Percentiles rank a stretch among this genome's conserved stretches.
Evolutionary conservation across 306 rosid genomes (phyloP).

Genomic region (Canavalia gladiata): DNA sequence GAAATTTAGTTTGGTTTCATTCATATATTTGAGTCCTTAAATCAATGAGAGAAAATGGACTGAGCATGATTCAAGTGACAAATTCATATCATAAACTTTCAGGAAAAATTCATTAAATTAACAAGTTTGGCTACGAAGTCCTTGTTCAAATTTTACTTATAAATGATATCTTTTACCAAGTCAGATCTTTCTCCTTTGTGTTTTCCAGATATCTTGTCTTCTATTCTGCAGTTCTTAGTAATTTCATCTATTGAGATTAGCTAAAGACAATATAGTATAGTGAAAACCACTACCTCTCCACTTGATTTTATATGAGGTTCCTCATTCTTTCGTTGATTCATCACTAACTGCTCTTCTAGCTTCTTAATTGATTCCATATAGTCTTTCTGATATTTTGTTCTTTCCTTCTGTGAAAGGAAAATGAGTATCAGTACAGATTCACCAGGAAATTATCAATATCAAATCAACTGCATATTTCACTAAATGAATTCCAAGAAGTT

Average conservation of each 20-base stretch:
- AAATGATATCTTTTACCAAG: slow-evolving; percentile 4
- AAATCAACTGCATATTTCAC: slow-evolving; percentile 38
- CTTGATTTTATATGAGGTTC: slow-evolving; percentile 50
- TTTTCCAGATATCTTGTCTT: slow-evolving; percentile 36
- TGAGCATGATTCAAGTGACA: slow-evolving; percentile 2
- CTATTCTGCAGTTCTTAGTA: slow-evolving; percentile 21
- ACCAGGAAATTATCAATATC: slow-evolving; percentile 34
- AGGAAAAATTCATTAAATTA: slow-evolving; percentile 11
- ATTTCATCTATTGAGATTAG: slow-evolving; percentile 7
- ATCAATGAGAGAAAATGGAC: neutral
- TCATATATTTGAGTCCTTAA: slow-evolving; percentile 1
- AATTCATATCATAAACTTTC: slow-evolving; percentile 8
- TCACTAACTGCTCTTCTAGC: slow-evolving; percentile 83
- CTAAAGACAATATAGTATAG: slow-evolving; percentile 25
- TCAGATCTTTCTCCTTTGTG: slow-evolving; percentile 13
- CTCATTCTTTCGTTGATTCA: slow-evolving; percentile 69
- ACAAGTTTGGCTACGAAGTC: slow-evolving; percentile 17
- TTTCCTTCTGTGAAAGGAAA: slow-evolving; percentile 73
- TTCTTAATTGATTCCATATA: slow-evolving; percentile 91
- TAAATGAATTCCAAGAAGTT: slow-evolving; percentile 33
- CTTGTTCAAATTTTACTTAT: slow-evolving; percentile 28
- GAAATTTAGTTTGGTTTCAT: slow-evolving; percentile 28
- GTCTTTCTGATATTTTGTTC: slow-evolving; percentile 85
- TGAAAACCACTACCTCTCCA: slow-evolving; percentile 52
- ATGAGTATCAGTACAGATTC: slow-evolving; percentile 41